phyloP scores from a whole-genome alignment of 2,329 filamentous ascomycete species.

The Stromatinia cepivora region DNA sequence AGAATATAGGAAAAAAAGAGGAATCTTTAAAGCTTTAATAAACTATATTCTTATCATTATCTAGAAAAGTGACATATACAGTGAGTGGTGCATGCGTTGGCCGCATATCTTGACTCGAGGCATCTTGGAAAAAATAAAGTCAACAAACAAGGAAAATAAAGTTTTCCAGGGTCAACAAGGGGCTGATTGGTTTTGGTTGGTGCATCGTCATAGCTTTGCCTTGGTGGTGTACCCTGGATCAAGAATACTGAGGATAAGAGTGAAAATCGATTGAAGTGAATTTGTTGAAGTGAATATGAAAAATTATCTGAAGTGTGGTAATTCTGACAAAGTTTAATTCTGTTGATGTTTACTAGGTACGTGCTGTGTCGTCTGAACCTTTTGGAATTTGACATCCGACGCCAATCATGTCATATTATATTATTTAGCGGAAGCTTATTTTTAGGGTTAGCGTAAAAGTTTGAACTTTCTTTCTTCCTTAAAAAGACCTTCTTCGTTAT shows the following conservation, averaged over 20 bases:
- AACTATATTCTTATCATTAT: not conserved
- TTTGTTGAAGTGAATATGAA: not conserved
- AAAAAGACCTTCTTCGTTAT: too few species aligned
- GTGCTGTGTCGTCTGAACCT: not conserved
- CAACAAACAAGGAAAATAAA: not conserved
- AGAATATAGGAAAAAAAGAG: not conserved
- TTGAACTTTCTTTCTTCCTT: not conserved
- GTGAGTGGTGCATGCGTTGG: slow-evolving; percentile 5
- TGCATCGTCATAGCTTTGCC: slow-evolving; percentile 2
- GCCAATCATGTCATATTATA: not conserved
- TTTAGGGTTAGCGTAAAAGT: not conserved
- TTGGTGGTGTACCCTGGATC: not conserved
- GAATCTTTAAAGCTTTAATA: not conserved
- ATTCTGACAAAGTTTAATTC: too few species aligned
- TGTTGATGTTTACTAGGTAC: too few species aligned
- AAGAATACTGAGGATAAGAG: not conserved
- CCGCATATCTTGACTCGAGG: not conserved
- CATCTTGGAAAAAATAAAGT: not conserved
- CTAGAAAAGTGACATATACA: slow-evolving; percentile 5
- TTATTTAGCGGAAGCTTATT: not conserved
- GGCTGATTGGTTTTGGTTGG: not conserved
- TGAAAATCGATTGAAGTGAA: not conserved
- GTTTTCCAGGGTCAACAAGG: not conserved
- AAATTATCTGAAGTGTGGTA: too few species aligned
- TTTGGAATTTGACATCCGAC: not conserved